Base-by-base conservation (phyloP, 192 early-diverging fungal genomes). In the Entrophospora sp. region DNA sequence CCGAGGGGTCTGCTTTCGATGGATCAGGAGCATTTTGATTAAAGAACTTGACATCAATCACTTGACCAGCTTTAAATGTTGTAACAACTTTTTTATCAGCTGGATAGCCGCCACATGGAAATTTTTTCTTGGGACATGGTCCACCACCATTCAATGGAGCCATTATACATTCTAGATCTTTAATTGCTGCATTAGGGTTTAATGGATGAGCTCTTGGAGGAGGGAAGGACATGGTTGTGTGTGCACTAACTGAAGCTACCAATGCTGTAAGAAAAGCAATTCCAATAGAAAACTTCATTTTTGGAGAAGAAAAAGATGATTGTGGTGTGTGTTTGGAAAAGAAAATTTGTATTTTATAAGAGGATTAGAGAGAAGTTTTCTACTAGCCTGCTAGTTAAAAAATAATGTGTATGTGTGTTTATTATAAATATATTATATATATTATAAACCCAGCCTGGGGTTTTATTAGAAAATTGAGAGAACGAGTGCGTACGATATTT, bases 11-110 rank as follows among this genome's bases (percentile, higher is more conserved):
- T 2, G 36, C 20, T 16, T 61, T 25, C 25, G 5, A 14, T 9
- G 20, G n/a, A 30, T 16, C 13, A 14, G 74, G 74, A 44, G 69
- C 69, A 25, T 56, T 57, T 55, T 67, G 71, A 25, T 64, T 72
- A 61, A 65, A 72, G 59, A 86, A 84, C 16, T 77, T 63, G 22
- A 86, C 76, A 0, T 51, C 32, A 28, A 86, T 67, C 0, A 76
- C 59, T 4, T 72, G 24, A 6, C 84, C 84, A 0, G 82, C 81
- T 1, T 58, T 76, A 62, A 71, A 79, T n/a, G 49, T 69, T 4
- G 70, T 77, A 13, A 75, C 77, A 20, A 71, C 60, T 30, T 69
- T 66, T 16, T 66, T 64, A 30, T 67, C 66, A 12, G 3, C 1
- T 38, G 59, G 59, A 36, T 76, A 76, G 1, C 74, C 74, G 27